phyloP scores from a whole-genome alignment of 2,329 filamentous ascomycete genomes.

The Penicillium nordicum region DNA sequence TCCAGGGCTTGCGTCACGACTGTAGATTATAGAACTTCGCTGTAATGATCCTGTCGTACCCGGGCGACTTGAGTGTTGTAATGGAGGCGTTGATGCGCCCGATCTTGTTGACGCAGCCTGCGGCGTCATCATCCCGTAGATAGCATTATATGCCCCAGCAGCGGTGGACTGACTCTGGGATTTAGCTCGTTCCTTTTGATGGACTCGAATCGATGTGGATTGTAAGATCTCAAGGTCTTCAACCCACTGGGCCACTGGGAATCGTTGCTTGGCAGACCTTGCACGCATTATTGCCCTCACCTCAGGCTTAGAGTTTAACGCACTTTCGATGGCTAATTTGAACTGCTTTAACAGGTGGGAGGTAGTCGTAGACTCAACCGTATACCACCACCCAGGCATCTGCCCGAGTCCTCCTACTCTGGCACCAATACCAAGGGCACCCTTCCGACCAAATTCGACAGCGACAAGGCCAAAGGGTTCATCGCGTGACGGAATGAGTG shows the following conservation, averaged over 20 bases:
- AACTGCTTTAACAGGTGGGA: constrained; percentile 64
- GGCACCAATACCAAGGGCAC: constrained; percentile 63
- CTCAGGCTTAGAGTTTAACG: constrained; percentile 55
- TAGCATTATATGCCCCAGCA: constrained; percentile 42
- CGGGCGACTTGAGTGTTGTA: constrained; percentile 37
- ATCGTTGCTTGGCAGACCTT: constrained; percentile 62
- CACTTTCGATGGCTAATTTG: constrained; percentile 60
- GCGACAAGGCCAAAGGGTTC: constrained; percentile 68
- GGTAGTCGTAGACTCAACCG: constrained; percentile 62
- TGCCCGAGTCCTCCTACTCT: constrained; percentile 65
- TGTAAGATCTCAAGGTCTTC: constrained; percentile 63
- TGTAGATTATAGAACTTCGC: constrained; percentile 40
- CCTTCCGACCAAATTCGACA: constrained; percentile 66
- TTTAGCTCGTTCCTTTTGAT: constrained; percentile 44
- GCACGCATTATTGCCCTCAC: constrained; percentile 62
- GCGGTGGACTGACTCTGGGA: constrained; percentile 29
- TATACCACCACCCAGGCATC: constrained; percentile 71
- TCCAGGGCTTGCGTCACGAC: constrained; percentile 35
- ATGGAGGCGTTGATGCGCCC: constrained; percentile 26
- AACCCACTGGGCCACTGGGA: constrained; percentile 65
- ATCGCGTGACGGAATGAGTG: constrained; percentile 65
- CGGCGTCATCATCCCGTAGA: constrained; percentile 37
- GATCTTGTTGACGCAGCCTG: constrained; percentile 18
- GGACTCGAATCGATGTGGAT: constrained; percentile 56
- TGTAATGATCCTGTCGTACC: constrained; percentile 38